Percentiles rank a stretch among this genome's conserved stretches.
Conservation (phyloP, 2,329 filamentous ascomycete genomes). For the Nemania sp. region DNA sequence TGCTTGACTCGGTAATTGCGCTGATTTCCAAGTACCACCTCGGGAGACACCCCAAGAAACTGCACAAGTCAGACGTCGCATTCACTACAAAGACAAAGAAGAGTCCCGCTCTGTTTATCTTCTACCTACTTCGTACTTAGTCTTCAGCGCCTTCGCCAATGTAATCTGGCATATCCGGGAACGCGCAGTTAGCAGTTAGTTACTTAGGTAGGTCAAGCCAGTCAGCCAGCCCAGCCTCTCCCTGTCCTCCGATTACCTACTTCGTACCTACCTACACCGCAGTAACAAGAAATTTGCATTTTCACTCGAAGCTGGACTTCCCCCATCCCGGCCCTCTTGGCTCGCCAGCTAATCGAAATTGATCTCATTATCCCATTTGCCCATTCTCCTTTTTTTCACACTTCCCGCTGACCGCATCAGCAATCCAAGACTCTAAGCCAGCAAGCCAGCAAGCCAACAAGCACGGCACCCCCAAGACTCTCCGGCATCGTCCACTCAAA, state of each 20-base stretch:
- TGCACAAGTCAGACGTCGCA: not conserved
- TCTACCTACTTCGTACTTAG: no score
- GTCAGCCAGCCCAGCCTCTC: no score
- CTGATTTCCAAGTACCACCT: not conserved
- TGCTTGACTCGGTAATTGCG: not conserved
- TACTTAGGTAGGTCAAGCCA: no score
- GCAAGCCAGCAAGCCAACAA: not conserved
- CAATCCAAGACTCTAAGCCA: conserved; percentile 11
- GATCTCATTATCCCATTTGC: not conserved
- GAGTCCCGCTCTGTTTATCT: no score
- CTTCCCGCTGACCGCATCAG: conserved; percentile 18
- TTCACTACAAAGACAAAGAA: conserved; percentile 3
- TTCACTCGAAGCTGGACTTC: conserved; percentile 9
- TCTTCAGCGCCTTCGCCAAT: not conserved
- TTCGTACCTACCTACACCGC: not conserved
- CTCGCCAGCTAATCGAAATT: conserved; percentile 17
- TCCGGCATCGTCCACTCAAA: conserved; percentile 9
- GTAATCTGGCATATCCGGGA: not conserved
- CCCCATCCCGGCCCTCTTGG: conserved; percentile 2
- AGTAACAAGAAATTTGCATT: conserved; percentile 2
- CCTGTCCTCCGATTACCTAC: not conserved
- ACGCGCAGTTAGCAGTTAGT: no score
- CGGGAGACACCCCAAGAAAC: not conserved
- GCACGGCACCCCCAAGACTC: conserved; percentile 8
- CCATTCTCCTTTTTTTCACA: not conserved